These are phyloP conservation scores for Termitomyces sp. DNA, from an alignment of 768 basidiomycete species.

Conservation along the genomic window DNA sequence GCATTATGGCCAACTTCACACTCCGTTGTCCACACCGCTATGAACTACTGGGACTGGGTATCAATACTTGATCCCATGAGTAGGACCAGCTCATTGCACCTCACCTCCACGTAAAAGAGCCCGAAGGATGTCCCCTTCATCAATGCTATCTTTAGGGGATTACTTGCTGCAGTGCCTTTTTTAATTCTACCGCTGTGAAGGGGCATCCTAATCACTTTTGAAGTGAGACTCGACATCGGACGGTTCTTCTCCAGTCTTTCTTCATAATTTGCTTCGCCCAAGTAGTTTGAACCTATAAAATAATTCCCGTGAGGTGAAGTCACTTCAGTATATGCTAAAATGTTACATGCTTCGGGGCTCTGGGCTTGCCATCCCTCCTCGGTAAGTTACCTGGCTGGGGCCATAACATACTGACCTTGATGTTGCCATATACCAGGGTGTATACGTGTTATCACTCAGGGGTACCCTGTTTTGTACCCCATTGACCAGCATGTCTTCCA, in stretches of 20 bases:
- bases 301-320: too few relatives aligned
- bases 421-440: constrained; percentile 25
- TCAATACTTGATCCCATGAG: too few relatives aligned
- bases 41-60: constrained; percentile 13
- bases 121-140: constrained; percentile 20
- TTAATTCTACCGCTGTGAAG: constrained; percentile 22
- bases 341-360: neutral
- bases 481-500: neutral
- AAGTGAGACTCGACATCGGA: constrained; percentile 24
- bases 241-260: constrained; percentile 22
- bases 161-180: neutral
- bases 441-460: neutral
- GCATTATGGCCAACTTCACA: constrained; percentile 40
- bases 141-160: constrained; percentile 13
- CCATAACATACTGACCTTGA: constrained; percentile 29
- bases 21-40: constrained; percentile 36
- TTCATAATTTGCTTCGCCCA: constrained; percentile 26
- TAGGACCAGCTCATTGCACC: constrained; percentile 15
- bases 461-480: neutral
- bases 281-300: neutral
- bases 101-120: constrained; percentile 28
- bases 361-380: constrained; percentile 18
- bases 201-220: constrained; percentile 20
- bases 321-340: too few relatives aligned
- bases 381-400: constrained; percentile 35